Evolutionary conservation across 805 yeast genomes (phyloP).

Genomic region (Lipomyces yamanashiensis): DNA sequence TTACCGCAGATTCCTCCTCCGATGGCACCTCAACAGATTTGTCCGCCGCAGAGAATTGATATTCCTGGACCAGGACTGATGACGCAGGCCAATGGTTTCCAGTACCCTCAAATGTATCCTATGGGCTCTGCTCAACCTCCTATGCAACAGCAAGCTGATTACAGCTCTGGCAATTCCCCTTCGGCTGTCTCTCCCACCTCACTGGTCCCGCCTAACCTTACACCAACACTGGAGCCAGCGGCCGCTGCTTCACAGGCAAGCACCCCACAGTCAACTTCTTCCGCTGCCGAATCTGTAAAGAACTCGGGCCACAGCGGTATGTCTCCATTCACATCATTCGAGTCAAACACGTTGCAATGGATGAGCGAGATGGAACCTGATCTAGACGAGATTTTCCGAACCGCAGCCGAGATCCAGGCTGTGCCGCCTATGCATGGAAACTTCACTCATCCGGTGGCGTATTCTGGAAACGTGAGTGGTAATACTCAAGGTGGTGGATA

Average conservation of each 20-base stretch:
- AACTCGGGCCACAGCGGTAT: conserved; percentile 15
- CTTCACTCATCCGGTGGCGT: conserved; percentile 36
- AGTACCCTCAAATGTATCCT: conserved; percentile 13
- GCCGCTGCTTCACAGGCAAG: conserved; percentile 22
- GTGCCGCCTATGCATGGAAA: conserved; percentile 35
- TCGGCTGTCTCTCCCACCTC: conserved; percentile 21
- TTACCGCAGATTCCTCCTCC: conserved; percentile 10
- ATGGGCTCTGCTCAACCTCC: neutral
- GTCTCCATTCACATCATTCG: conserved; percentile 38
- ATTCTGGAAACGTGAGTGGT: conserved; percentile 35
- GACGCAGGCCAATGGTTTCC: neutral
- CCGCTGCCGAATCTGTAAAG: conserved; percentile 19
- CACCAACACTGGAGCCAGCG: conserved; percentile 4
- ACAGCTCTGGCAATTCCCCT: conserved; percentile 8
- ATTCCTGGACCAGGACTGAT: neutral
- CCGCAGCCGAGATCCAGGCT: conserved; percentile 38
- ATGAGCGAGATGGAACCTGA: conserved; percentile 39
- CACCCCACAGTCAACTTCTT: conserved; percentile 30
- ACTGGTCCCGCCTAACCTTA: conserved; percentile 5
- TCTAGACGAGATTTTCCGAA: conserved; percentile 37
- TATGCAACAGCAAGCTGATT: conserved; percentile 5
- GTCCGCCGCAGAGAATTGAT: neutral
- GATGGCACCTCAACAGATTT: neutral
- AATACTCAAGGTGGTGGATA: conserved; percentile 38
- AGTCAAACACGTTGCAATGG: conserved; percentile 37